Conservation (phyloP, 352 stramenopile species). For the Globisporangium recalcitrans region DNA sequence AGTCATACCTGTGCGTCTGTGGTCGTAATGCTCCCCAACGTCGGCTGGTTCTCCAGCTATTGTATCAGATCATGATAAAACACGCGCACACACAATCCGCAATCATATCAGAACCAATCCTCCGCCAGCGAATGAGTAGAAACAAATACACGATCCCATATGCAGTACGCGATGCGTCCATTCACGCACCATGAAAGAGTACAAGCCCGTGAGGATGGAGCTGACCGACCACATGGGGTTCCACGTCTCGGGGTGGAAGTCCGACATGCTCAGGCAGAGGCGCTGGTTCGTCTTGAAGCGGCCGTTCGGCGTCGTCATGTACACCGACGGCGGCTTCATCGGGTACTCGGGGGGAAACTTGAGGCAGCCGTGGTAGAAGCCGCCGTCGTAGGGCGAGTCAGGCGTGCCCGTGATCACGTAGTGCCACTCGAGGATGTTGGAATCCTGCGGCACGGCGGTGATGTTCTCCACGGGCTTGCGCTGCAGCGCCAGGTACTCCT, state of each 20-base stretch:
- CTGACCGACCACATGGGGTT: conserved; percentile 96
- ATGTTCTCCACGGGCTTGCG: conserved; percentile 91
- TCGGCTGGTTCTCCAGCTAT: conserved; percentile 76
- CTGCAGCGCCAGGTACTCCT: conserved; percentile 89
- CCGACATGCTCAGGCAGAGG: conserved; percentile 94
- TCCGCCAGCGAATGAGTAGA: background rate
- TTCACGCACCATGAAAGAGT: conserved; percentile 90
- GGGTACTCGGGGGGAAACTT: conserved; percentile 94
- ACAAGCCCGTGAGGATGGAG: conserved; percentile 94
- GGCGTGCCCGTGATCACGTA: conserved; percentile 88
- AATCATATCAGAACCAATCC: conserved; percentile 4
- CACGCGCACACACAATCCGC: background rate
- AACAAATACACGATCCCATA: background rate
- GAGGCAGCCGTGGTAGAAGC: conserved; percentile 89
- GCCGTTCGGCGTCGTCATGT: conserved; percentile 93
- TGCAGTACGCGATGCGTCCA: background rate
- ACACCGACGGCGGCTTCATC: conserved; percentile 93
- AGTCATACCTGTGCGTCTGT: conserved; percentile 55
- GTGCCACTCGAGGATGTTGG: conserved; percentile 95
- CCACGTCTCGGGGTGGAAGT: conserved; percentile 95
- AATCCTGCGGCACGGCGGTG: conserved; percentile 82
- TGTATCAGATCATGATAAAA: background rate
- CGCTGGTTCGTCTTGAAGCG: conserved; percentile 93
- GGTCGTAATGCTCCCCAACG: conserved; percentile 86
- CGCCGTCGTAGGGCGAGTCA: conserved; percentile 80